phyloP scores from a whole-genome alignment of 2,329 filamentous ascomycete species.

The Tolypocladium paradoxum region DNA sequence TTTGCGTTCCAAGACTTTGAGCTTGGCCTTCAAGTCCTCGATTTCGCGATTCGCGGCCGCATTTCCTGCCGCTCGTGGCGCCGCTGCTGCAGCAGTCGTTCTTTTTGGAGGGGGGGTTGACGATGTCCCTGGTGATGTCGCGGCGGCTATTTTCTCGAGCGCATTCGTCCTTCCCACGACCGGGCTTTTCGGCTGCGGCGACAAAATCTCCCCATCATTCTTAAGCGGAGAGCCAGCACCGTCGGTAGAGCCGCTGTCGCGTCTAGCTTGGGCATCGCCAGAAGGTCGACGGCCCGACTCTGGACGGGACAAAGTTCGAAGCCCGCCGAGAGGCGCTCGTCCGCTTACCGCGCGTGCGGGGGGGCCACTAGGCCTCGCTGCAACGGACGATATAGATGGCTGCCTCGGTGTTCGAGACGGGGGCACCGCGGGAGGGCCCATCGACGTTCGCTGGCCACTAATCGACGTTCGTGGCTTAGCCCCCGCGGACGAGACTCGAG shows the following conservation, averaged over 20 bases:
- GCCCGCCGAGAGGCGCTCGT: constrained; percentile 27
- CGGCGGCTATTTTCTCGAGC: constrained; percentile 39
- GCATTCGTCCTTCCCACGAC: constrained; percentile 38
- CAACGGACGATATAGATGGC: constrained; percentile 30
- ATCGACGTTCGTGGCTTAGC: constrained; percentile 45
- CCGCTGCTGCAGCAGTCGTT: constrained; percentile 16
- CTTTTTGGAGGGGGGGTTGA: constrained; percentile 21
- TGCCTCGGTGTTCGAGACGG: constrained; percentile 31
- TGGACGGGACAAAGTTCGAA: constrained; percentile 25
- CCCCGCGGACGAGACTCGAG: constrained; percentile 31
- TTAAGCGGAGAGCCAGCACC: constrained; percentile 34
- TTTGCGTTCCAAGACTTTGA: constrained; percentile 81
- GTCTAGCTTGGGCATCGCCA: constrained; percentile 33
- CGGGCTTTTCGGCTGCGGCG: constrained; percentile 39
- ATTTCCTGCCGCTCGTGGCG: constrained; percentile 30
- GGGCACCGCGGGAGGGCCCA: constrained; percentile 53
- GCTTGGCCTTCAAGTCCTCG: constrained; percentile 80
- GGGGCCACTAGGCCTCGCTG: constrained; percentile 19
- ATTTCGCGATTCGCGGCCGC: constrained; percentile 55
- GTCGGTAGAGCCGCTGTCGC: constrained; percentile 26
- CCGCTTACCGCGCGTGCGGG: constrained; percentile 27
- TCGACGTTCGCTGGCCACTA: constrained; percentile 48
- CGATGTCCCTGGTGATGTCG: constrained; percentile 14
- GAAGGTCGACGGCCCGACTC: constrained; percentile 32
- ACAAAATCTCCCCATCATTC: constrained; percentile 39